Evolutionary conservation across 768 basidiomycete species (phyloP), one percentile per base, ranked within the genome.

Genomic region (Imleria badia): DNA sequence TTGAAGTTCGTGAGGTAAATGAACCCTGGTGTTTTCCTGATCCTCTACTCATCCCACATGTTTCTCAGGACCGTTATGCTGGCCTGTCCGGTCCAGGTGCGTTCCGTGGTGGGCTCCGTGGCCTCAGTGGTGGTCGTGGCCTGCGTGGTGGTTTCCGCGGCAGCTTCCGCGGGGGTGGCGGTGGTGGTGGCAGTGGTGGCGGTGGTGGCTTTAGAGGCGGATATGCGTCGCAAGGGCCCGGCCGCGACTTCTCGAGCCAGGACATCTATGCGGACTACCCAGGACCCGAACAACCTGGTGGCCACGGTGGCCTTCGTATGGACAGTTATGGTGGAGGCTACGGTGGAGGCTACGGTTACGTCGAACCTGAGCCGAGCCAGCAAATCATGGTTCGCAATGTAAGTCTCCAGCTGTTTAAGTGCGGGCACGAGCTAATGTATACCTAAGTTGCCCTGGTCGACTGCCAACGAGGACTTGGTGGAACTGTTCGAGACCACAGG

Each of bases 351-450:
- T 72, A 67, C 6, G 72, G 72, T 15, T 82, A 76, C 59, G 67
- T 73, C 14, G 86, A 84, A 46, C 79, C 90, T 3, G 91, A 94
- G 63, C 94, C 94, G 5, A 94, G 89, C 68, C 91, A 94, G 70
- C 96, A 99, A 76, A 98, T 99, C 67, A 91, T 96, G 84, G 95
- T 98, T 63, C 87, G 93, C 73, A 99, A 99, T 71, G 96, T 97
- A 71, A 72, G 96, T 86, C 13, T 14, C 14, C n/a, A 13, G 23
- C 29, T 23, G 31, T 42, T 23, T n/a, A 15, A 13, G 6, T 38
- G 23, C 31, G n/a, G 45, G 26, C 34, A 23, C 13, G 20, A 13
- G 35, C 34, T 47, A 22, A 51, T 17, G 11, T 44, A 35, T 43
- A 54, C 44, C 52, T 20, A 59, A 98, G 96, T 74, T 99, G 17